Base-by-base conservation (phyloP, 2,329 filamentous ascomycete genomes). In the Fusarium marasasianum region DNA sequence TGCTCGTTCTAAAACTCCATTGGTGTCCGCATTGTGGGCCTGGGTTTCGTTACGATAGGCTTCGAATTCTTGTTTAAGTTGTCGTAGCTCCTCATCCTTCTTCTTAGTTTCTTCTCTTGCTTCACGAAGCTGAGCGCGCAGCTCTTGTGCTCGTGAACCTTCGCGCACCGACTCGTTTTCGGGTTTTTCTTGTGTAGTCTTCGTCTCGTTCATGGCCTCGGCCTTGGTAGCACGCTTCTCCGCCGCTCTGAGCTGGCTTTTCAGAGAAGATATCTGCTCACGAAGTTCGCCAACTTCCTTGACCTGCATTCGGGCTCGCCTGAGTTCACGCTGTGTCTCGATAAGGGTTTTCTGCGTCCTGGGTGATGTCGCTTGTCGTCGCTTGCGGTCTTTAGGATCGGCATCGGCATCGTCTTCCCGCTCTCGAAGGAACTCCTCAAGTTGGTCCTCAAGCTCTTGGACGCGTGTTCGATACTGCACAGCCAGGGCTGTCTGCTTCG, bases 391-490 rank as follows among this genome's bases (percentile, higher is more conserved):
- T 20, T 79, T 80, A 17, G 77, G 74, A 43, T 79, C 80, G 18
- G 72, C 74, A 43, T 79, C 80, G 15, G 72, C 74, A 24, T 79
- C 80, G 5, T 83, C 80, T 38, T 83, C 82, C 31, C 81, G 81
- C 14, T 82, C 83, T 43, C 74, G 79, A 66, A 81, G 76, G 26
- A 82, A 74, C 5, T 85, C 84, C 66, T 84, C 87, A 22, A 88
- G 82, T 73, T 87, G 81, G 8, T 82, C 81, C 66, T 91, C 88
- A 61, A 92, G 83, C 70, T 91, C 88, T 68, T 89, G 87, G 14
- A 91, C 88, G 61, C 89, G 88, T 35, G 85, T 84, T 70, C 87
- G 87, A 80, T 92, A 91, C 72, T 91, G 87, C 2, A 86, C 81
- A 20, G 88, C 87, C 18, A 91, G 82, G 5, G 87, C 85, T 4